These are phyloP conservation scores for Moricandia moricandioides DNA, from an alignment of 345 rosid genomes.

Conservation along the genomic window DNA sequence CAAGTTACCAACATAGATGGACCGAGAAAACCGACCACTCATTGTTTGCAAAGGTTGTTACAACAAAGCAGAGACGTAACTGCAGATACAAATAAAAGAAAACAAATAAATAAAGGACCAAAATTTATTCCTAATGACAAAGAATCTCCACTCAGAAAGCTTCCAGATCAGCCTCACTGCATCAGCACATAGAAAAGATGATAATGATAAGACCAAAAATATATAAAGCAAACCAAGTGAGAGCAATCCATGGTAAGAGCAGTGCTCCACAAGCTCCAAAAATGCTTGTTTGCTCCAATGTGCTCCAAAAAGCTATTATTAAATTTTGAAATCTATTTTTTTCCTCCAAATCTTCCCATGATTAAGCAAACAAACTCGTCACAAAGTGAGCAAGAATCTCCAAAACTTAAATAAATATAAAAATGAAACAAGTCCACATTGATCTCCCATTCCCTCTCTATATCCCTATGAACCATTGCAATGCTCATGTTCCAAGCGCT, in stretches of 20 bases:
- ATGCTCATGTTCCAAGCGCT: conserved; percentile 95
- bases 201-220: conserved; percentile 44
- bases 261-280: conserved; percentile 89
- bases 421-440: conserved; percentile 64
- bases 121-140: conserved; percentile 22
- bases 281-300: conserved; percentile 71
- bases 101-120: conserved; percentile 18
- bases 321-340: conserved; percentile 51
- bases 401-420: conserved; percentile 44
- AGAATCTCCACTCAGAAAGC: conserved; percentile 34
- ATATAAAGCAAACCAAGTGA: conserved; percentile 80
- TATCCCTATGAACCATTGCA: conserved; percentile 89
- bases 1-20: conserved; percentile 97
- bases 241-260: conserved; percentile 88
- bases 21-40: conserved; percentile 95
- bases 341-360: conserved; percentile 62
- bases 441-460: conserved; percentile 93
- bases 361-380: conserved; percentile 15
- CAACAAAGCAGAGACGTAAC: conserved; percentile 24
- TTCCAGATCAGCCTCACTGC: conserved; percentile 38
- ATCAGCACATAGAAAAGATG: conserved; percentile 35
- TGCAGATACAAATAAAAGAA: conserved; percentile 18
- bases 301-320: conserved; percentile 83
- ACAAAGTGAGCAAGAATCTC: not conserved
- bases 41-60: conserved; percentile 42